Base-by-base conservation (phyloP, 2,329 filamentous ascomycete genomes). In the Tympanopsis confertula region DNA sequence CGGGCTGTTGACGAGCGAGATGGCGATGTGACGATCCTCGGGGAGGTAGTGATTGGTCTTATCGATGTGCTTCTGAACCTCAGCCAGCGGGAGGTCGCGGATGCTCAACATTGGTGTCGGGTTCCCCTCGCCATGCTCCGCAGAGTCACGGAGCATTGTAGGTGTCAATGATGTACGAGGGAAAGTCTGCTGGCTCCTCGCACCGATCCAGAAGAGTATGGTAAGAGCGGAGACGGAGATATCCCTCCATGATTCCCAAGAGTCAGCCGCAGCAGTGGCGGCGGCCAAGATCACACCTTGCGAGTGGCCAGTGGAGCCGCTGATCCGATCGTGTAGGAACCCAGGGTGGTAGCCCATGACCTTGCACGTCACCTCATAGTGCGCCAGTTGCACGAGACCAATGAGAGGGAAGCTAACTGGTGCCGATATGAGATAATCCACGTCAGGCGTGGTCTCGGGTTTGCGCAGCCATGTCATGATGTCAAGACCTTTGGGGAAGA, bases 51-150 rank as follows among this genome's bases (percentile, higher is more conserved):
- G 81, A 61, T 98, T 98, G 46, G 91, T 98, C 13, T 83, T 84
- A 62, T 96, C 83, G 48, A 98, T 94, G 63, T 96, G 89, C 60
- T 89, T 87, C 62, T 98, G 88, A 12, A 98, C 86, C 47, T 93
- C 84, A 32, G 80, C 74, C 51, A 83, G 77, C 1, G 89, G 82
- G 19, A 98, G 75, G 54, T 98, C 91, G 36, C 91, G 86, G 47
- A 98, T 94, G 52, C 91, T 96, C 47, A 98, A 67, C 91, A 98
- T 98, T 30, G 91, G 93, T 1, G 91, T 96, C 2, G 93, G 91
- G 4, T 73, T 74, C n/a, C 93, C 93, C 63, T 98, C 91, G 38
- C 91, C 89, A 57, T 91, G 81, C 55, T 95, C 89, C 47, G 86
- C 73, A 1, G 91, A 95, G 61, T 98, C 91, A 55, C 89, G 86